A percentile compares a stretch with the other conserved stretches of the same genome.
These are phyloP conservation scores for Persicaria tinctoria DNA, from an alignment of 148 eudicot species.

Conservation along the genomic window DNA sequence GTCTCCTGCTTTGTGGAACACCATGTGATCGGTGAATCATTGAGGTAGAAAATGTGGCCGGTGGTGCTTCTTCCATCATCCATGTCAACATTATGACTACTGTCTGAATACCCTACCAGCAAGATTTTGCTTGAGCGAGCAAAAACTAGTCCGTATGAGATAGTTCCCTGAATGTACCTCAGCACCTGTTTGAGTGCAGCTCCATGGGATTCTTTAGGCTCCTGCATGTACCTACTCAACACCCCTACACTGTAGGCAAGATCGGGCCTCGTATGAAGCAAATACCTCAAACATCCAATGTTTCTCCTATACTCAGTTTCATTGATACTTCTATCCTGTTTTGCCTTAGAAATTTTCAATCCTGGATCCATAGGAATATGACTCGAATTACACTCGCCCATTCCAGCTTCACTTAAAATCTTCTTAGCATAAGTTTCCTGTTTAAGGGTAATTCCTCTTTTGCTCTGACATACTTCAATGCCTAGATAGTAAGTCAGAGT, in stretches of 20 bases:
- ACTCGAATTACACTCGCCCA: not conserved
- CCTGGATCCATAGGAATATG: not conserved
- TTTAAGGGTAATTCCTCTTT: not conserved
- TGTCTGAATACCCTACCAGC: conserved; percentile 10
- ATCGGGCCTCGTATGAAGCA: not conserved
- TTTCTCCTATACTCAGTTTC: not conserved
- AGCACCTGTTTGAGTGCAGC: not conserved
- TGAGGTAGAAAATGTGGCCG: conserved; percentile 3
- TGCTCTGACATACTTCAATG: not conserved
- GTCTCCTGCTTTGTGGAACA: not conserved
- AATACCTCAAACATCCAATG: not conserved
- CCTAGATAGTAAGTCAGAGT: not conserved
- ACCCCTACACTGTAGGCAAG: conserved; percentile 3
- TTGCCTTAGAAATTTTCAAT: not conserved
- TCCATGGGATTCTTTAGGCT: not conserved
- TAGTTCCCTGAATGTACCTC: not conserved
- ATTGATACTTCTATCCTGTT: not conserved
- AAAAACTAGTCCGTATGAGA: not conserved
- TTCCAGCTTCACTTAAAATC: not conserved
- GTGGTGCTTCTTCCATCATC: conserved; percentile 17
- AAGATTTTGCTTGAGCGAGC: not conserved
- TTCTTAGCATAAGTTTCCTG: not conserved
- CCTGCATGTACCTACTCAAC: not conserved
- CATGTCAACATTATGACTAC: conserved; percentile 8
- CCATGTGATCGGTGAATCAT: conserved; percentile 3